Base-by-base conservation (phyloP, 768 basidiomycete species). In the Artomyces pyxidatus region DNA sequence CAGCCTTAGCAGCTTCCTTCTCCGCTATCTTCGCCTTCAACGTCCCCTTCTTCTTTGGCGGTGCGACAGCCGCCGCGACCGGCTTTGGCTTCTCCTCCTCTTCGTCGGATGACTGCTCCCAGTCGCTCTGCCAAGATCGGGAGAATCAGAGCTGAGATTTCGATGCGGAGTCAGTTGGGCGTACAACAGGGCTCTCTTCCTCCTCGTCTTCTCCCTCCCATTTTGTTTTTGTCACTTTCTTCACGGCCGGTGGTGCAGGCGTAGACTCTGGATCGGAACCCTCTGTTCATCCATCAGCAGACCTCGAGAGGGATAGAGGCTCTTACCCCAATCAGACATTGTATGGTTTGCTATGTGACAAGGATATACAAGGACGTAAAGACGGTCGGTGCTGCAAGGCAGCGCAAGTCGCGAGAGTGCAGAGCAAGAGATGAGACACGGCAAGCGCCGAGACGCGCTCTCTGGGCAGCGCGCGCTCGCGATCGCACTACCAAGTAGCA, bases 191-290 rank as follows among this genome's bases (percentile, higher is more conserved):
- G 2, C 55, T 68, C n/a, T 82, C 78, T 11, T 83, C 83, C 0
- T 94, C 91, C 60, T 88, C 88, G 60, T 96, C 94, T 65, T 97
- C 94, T 41, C 88, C 94, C 53, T 83, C 85, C 84, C 88, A 96
- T 67, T 85, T 89, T 51, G 69, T 75, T 22, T 49, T 57, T 14
- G 53, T 50, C 11, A 56, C 58, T 49, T 62, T 64, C 55, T 16
- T 57, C 46, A 39, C 50, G 51, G 48, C 56, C 58, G 51, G 38
- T 37, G 28, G 49, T 22, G 42, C 42, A 22, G 25, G 49, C 42
- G 19, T 17, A 8, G 51, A 21, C 45, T 46, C 51, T 35, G 39
- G 40, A 4, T 48, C 49, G 14, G 57, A 57, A 40, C 44, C 55
- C 45, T 57, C 56, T 56, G 38, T 45, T 29, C 9, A 30, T 47